These are phyloP conservation scores for Pseudogymnoascus sp. DNA, from an alignment of 2,329 filamentous ascomycete species.

Conservation along the genomic window DNA sequence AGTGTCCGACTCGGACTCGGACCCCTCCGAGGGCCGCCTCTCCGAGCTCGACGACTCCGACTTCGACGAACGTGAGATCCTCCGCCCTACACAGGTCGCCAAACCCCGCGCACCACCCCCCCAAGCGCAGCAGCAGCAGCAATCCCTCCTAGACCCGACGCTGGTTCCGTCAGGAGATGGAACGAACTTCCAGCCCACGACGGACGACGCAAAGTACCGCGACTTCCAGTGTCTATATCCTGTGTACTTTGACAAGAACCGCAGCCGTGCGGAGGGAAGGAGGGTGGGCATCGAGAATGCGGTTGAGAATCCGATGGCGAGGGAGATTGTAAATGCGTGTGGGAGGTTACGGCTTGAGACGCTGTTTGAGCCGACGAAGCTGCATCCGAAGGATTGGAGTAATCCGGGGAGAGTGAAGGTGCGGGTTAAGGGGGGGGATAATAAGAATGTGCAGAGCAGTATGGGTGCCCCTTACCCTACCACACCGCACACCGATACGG, in stretches of 20 bases:
- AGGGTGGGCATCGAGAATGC: constrained; percentile 67
- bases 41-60: constrained; percentile 49
- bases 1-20: constrained; percentile 71
- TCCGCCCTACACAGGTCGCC: constrained; percentile 26
- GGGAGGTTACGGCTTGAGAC: constrained; percentile 61
- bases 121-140: constrained; percentile 19
- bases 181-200: constrained; percentile 31
- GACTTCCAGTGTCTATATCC: constrained; percentile 88
- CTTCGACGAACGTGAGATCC: constrained; percentile 41
- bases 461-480: constrained; percentile 26
- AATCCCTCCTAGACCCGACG: constrained; percentile 21
- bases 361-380: constrained; percentile 83
- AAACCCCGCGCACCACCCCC: constrained; percentile 25
- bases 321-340: constrained; percentile 83
- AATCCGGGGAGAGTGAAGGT: constrained; percentile 89
- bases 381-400: constrained; percentile 93
- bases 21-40: constrained; percentile 83
- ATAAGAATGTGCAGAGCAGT: constrained; percentile 56
- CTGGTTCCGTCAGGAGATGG: constrained; percentile 26
- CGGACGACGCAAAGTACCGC: constrained; percentile 54
- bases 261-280: constrained; percentile 70
- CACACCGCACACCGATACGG: too few relatives aligned
- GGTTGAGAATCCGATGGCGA: constrained; percentile 76
- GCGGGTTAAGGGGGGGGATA: constrained; percentile 55
- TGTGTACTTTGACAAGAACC: constrained; percentile 80